phyloP scores from a whole-genome alignment of 495 filamentous ascomycete genomes.

The Daldinia loculata region DNA sequence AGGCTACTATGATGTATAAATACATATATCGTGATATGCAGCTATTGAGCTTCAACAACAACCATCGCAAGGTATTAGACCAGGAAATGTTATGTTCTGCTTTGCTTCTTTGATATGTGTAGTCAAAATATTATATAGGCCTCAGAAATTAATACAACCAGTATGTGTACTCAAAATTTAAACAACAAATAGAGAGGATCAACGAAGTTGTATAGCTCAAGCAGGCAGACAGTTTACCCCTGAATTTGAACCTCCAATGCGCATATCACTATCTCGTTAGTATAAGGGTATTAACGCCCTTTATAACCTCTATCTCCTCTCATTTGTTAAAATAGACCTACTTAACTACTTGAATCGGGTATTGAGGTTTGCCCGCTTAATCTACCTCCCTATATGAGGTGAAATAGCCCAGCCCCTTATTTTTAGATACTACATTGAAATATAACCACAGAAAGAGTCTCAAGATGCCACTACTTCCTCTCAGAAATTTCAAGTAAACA shows the following conservation, averaged over 20 bases:
- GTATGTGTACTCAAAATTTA: background rate
- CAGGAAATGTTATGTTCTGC: background rate
- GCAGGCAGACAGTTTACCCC: background rate
- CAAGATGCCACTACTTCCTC: no score
- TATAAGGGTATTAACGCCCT: background rate
- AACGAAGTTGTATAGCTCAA: background rate
- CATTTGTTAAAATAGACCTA: background rate
- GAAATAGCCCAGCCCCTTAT: background rate
- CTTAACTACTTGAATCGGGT: background rate
- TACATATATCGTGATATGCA: background rate
- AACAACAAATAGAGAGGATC: background rate
- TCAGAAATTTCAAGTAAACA: background rate
- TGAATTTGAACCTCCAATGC: background rate
- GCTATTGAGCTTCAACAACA: background rate
- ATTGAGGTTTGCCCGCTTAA: background rate
- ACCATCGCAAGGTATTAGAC: background rate
- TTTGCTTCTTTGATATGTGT: no score
- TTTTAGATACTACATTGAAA: background rate
- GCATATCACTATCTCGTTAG: no score
- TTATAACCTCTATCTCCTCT: background rate
- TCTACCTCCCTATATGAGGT: background rate
- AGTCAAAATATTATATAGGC: no score
- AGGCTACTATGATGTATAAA: background rate
- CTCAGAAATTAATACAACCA: no score
- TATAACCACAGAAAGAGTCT: no score